Conservation (phyloP, 306 rosid species). For the Medicago truncatula region DNA sequence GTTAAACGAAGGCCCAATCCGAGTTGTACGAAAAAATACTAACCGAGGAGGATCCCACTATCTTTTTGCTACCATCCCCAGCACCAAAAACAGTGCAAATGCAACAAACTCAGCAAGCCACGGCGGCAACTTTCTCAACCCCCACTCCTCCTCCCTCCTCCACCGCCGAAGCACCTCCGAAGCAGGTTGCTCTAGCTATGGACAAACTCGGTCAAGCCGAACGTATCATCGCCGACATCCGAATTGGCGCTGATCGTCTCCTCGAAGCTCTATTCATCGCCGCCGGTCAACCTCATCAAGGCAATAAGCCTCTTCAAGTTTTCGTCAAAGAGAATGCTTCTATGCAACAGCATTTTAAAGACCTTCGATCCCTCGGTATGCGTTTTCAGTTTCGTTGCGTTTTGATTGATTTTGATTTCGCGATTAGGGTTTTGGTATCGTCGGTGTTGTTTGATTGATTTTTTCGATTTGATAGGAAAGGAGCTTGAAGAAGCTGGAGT, state of each 20-base stretch:
- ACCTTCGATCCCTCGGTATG: constrained; percentile 84
- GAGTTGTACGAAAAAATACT: constrained; percentile 42
- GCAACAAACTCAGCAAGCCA: constrained; percentile 57
- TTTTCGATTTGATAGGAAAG: constrained; percentile 60
- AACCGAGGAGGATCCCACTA: constrained; percentile 3
- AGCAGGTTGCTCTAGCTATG: constrained; percentile 92
- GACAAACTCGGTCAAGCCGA: constrained; percentile 84
- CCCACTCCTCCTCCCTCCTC: constrained; percentile 47
- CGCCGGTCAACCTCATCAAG: constrained; percentile 75
- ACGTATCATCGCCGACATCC: constrained; percentile 80
- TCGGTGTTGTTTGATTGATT: neutral
- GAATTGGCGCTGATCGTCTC: constrained; percentile 91
- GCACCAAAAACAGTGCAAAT: constrained; percentile 42
- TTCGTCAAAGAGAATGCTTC: constrained; percentile 78
- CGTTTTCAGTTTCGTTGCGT: neutral
- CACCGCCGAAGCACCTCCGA: constrained; percentile 86
- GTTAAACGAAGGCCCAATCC: constrained; percentile 33
- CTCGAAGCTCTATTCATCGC: constrained; percentile 82
- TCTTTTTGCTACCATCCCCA: constrained; percentile 4
- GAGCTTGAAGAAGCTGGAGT: constrained; percentile 90
- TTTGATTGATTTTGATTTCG: neutral
- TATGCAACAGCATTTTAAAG: constrained; percentile 84
- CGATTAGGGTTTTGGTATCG: constrained; percentile 39
- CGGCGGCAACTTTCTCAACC: constrained; percentile 48
- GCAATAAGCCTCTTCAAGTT: constrained; percentile 66